Conservation (phyloP, 2,329 filamentous ascomycete species). For the Trichoderma cornu-damae region DNA sequence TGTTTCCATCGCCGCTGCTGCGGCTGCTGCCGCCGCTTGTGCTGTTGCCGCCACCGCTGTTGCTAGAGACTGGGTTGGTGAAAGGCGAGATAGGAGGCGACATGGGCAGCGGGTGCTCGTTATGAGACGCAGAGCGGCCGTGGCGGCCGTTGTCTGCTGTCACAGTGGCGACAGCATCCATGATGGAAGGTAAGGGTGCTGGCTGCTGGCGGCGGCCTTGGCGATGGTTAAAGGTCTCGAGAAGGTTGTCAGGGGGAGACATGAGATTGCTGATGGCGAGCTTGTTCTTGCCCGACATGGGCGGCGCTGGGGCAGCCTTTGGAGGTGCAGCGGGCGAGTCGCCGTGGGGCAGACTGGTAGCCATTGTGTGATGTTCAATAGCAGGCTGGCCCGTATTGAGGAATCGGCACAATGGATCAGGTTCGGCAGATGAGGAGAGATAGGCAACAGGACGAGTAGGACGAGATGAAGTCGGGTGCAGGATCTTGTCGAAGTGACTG, state of each 20-base stretch:
- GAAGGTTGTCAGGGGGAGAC: conserved; percentile 55
- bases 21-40: too few relatives aligned
- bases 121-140: conserved; percentile 27
- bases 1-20: too few relatives aligned
- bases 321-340: conserved; percentile 22
- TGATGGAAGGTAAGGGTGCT: conserved; percentile 5
- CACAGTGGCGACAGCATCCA: not conserved
- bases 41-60: too few relatives aligned
- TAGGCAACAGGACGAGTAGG: conserved; percentile 18
- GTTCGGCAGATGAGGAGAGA: conserved; percentile 15
- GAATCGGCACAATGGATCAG: conserved; percentile 5
- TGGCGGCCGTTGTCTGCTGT: conserved; percentile 25
- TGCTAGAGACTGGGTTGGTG: conserved; percentile 36
- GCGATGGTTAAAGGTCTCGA: conserved; percentile 45
- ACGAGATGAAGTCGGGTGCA: conserved; percentile 20
- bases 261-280: conserved; percentile 52
- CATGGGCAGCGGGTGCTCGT: conserved; percentile 39
- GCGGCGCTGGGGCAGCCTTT: conserved; percentile 28
- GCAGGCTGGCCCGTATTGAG: not conserved
- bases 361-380: conserved; percentile 25
- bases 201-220: not conserved
- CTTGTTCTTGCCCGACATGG: conserved; percentile 36
- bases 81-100: conserved; percentile 56
- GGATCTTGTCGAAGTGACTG: conserved; percentile 30
- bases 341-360: conserved; percentile 24